Percentiles rank a stretch among this genome's conserved stretches.
Evolutionary conservation across 768 basidiomycete genomes (phyloP).

Genomic region (Clitopilus hobsonii): DNA sequence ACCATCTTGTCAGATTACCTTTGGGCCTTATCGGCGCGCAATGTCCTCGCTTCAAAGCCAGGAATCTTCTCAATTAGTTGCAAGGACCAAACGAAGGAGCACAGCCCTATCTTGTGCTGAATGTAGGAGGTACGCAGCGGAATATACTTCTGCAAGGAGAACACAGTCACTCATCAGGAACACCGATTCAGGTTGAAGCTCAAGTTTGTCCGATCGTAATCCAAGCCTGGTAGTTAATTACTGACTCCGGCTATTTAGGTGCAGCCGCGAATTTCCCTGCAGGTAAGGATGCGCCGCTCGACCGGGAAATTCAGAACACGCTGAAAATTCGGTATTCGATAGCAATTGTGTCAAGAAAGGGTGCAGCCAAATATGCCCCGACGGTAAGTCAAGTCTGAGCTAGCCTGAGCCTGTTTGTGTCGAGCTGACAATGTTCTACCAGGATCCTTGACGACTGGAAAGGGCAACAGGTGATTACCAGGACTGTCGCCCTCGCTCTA

Average conservation of each 20-base stretch:
- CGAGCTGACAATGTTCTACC: constrained; percentile 8
- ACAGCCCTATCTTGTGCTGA: constrained; percentile 63
- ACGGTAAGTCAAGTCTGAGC: constrained; percentile 37
- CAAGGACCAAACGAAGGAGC: constrained; percentile 46
- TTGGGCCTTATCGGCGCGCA: constrained; percentile 11
- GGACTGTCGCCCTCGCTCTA: neutral
- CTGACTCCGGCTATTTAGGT: constrained; percentile 31
- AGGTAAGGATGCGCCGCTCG: constrained; percentile 30
- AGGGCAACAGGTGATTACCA: constrained; percentile 63
- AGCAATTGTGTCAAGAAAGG: constrained; percentile 59
- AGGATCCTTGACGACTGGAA: constrained; percentile 71
- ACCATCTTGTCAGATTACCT: constrained; percentile 15
- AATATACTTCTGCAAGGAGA: constrained; percentile 5
- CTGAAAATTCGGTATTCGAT: neutral
- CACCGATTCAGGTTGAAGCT: constrained; percentile 49
- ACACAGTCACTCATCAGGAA: neutral
- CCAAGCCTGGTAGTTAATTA: neutral
- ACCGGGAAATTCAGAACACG: neutral
- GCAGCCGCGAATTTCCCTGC: constrained; percentile 64
- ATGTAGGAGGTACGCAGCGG: constrained; percentile 50
- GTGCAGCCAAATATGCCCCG: constrained; percentile 60
- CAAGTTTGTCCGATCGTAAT: constrained; percentile 39
- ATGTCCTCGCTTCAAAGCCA: constrained; percentile 18
- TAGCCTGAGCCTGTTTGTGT: constrained; percentile 6
- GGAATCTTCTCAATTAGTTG: constrained; percentile 26